Percentiles rank a stretch among this genome's conserved stretches.
Evolutionary conservation across 768 basidiomycete genomes (phyloP).

Genomic region (Trametes elegans): DNA sequence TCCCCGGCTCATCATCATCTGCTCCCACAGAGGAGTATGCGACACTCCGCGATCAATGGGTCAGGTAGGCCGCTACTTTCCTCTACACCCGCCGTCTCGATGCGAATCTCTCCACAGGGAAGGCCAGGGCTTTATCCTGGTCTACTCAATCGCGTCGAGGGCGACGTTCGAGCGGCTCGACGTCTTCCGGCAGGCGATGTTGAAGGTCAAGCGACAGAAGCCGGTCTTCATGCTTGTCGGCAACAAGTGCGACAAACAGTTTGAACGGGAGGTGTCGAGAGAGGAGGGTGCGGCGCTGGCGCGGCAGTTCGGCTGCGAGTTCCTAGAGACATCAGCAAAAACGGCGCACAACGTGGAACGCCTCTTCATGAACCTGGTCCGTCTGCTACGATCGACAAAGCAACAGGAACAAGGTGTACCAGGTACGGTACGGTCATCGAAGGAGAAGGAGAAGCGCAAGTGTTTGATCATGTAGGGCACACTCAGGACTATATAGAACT

Average conservation of each 20-base stretch:
- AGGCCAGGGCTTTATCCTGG: slow-evolving; percentile 96
- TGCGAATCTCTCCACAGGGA: slow-evolving; percentile 52
- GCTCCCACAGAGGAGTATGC: slow-evolving; percentile 84
- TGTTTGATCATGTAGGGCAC: slow-evolving; percentile 83
- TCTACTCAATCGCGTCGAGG: slow-evolving; percentile 95
- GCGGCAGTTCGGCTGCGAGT: slow-evolving; percentile 83
- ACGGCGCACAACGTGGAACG: slow-evolving; percentile 89
- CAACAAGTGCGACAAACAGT: slow-evolving; percentile 93
- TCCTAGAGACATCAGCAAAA: slow-evolving; percentile 97
- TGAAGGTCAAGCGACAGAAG: slow-evolving; percentile 80
- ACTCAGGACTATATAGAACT: slow-evolving; percentile 71
- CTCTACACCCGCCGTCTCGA: slow-evolving; percentile 12
- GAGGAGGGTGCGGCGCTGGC: slow-evolving; percentile 88
- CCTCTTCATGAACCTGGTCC: slow-evolving; percentile 86
- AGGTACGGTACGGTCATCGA: slow-evolving; percentile 24
- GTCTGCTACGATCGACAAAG: slow-evolving; percentile 72
- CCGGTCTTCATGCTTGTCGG: slow-evolving; percentile 94
- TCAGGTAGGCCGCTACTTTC: slow-evolving; percentile 61
- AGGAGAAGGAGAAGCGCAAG: slow-evolving; percentile 50
- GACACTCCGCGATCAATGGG: slow-evolving; percentile 96
- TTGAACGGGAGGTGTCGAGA: slow-evolving; percentile 85
- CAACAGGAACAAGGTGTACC: slow-evolving; percentile 43
- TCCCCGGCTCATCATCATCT: slow-evolving; percentile 23
- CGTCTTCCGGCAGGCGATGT: slow-evolving; percentile 86
- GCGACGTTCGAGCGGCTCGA: slow-evolving; percentile 89